These are phyloP conservation scores for Sonneratia caseolaris DNA, from an alignment of 345 rosid species.

Conservation along the genomic window DNA sequence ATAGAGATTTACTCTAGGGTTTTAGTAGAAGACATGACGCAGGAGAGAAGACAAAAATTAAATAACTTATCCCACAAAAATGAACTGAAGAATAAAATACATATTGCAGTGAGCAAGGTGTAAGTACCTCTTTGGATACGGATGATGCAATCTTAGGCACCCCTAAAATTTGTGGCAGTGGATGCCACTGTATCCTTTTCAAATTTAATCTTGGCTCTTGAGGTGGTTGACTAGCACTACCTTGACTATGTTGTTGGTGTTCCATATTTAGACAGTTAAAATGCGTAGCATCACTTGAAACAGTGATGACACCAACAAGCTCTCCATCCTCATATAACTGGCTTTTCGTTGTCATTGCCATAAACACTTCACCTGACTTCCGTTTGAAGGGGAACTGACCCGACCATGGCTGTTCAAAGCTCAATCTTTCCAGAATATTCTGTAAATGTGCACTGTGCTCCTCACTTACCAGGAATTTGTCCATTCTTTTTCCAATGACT, in stretches of 20 bases:
- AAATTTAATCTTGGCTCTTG: constrained; percentile 27
- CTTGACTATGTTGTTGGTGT: constrained; percentile 21
- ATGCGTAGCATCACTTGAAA: constrained; percentile 61
- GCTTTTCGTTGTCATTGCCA: constrained; percentile 62
- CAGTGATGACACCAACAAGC: constrained; percentile 59
- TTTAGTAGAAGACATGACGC: background rate
- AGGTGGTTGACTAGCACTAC: constrained; percentile 13
- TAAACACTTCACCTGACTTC: constrained; percentile 55
- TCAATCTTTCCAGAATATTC: constrained; percentile 34
- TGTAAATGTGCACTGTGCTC: constrained; percentile 32
- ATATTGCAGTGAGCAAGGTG: constrained; percentile 14
- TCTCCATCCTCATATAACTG: constrained; percentile 53
- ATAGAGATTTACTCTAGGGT: background rate
- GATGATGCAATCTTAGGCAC: constrained; percentile 54
- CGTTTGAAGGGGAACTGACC: constrained; percentile 79
- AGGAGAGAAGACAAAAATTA: background rate
- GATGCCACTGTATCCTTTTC: constrained; percentile 52
- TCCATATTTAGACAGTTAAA: constrained; percentile 31
- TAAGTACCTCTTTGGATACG: constrained; percentile 72
- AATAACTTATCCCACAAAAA: background rate
- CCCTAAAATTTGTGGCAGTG: constrained; percentile 36
- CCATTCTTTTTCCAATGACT: constrained; percentile 42
- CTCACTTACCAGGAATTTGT: constrained; percentile 49
- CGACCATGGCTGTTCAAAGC: constrained; percentile 59
- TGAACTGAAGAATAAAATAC: background rate